phyloP scores from a whole-genome alignment of 192 early-diverging fungal species.

The Coemansia sp. region DNA sequence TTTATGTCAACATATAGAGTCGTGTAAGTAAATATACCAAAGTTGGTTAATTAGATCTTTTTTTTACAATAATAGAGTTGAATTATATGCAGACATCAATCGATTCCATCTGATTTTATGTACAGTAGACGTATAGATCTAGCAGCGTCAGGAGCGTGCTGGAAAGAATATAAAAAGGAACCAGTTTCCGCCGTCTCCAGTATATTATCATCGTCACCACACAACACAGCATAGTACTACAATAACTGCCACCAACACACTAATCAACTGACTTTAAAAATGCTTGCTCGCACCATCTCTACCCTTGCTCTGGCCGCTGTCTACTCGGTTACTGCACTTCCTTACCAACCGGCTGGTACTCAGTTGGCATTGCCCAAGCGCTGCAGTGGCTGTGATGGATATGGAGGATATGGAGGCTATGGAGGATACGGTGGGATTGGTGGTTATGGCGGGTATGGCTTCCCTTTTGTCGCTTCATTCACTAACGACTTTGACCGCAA shows the following conservation, averaged over 20 bases:
- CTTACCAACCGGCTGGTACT: background rate
- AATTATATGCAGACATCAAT: background rate
- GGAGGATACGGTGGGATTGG: background rate
- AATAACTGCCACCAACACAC: background rate
- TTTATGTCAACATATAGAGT: slow-evolving; percentile 8
- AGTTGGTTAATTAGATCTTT: background rate
- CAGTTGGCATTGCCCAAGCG: background rate
- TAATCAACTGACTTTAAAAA: background rate
- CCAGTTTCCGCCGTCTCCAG: background rate
- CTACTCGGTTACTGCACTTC: background rate
- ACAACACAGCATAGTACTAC: background rate
- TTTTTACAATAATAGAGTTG: background rate
- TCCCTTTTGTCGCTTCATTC: slow-evolving; percentile 18
- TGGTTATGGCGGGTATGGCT: background rate
- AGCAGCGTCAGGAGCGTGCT: background rate
- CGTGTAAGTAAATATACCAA: background rate
- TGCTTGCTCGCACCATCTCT: slow-evolving; percentile 4
- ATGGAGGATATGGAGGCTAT: background rate
- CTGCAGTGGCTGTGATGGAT: background rate
- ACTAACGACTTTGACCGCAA: slow-evolving; percentile 5
- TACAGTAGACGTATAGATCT: background rate
- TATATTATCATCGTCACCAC: background rate
- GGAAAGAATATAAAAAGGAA: background rate
- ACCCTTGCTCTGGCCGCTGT: background rate
- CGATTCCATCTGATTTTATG: background rate